A percentile compares a stretch with the other conserved stretches of the same genome.
Evolutionary conservation across 192 early-diverging fungal genomes (phyloP).

Genomic region (Phycomyces blakesleeanus): DNA sequence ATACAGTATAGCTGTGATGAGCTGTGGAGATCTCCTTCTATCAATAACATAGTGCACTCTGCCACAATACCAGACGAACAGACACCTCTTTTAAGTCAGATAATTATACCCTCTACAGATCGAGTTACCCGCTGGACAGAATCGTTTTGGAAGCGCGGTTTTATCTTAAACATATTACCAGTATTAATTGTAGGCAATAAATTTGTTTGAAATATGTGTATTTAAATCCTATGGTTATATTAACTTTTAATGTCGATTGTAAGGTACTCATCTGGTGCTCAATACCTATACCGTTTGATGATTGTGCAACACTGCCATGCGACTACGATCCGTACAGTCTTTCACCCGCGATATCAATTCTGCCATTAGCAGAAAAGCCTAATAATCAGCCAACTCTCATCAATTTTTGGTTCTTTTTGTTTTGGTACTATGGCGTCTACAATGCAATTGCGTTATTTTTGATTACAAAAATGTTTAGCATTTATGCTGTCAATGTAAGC

Average conservation of each 20-base stretch:
- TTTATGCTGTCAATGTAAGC: constrained; percentile 63
- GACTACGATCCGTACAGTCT: constrained; percentile 7
- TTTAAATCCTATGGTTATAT: too few relatives aligned
- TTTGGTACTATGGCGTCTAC: constrained; percentile 75
- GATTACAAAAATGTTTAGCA: constrained; percentile 74
- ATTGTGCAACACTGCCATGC: constrained; percentile 10
- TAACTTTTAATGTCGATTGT: too few relatives aligned
- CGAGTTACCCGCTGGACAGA: constrained; percentile 38
- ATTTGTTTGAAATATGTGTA: constrained; percentile 30
- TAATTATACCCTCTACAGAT: constrained; percentile 16
- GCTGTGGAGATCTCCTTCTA: constrained; percentile 16
- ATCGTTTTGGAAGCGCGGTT: constrained; percentile 33
- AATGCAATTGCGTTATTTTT: constrained; percentile 68
- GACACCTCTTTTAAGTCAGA: constrained; percentile 30
- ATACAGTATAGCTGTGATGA: constrained; percentile 19
- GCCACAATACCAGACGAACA: constrained; percentile 20
- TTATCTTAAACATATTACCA: constrained; percentile 47
- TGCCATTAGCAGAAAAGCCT: constrained; percentile 4
- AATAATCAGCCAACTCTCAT: constrained; percentile 36
- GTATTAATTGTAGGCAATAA: constrained; percentile 39
- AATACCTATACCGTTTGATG: constrained; percentile 49
- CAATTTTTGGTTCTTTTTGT: constrained; percentile 79
- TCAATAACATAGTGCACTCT: background rate
- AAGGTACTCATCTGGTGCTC: constrained; percentile 53
- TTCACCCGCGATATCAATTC: background rate